Evolutionary conservation across 2,329 filamentous ascomycete genomes (phyloP).

Genomic region (Zymoseptoria crescenta): DNA sequence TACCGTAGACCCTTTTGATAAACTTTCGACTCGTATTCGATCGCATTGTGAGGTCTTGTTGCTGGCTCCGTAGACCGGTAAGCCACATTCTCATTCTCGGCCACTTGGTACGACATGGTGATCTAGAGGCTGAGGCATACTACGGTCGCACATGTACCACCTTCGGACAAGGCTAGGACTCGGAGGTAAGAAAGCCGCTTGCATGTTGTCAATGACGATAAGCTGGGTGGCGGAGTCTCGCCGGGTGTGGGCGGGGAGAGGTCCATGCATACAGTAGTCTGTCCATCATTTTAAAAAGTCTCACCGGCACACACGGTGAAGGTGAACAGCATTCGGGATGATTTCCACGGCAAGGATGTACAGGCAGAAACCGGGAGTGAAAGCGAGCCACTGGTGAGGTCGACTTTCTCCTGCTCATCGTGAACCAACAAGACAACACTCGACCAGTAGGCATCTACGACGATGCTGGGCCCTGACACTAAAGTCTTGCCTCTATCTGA

Average conservation of each 20-base stretch:
- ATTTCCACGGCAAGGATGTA: neutral
- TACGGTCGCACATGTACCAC: neutral
- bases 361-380: too few relatives aligned
- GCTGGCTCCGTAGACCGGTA: slow-evolving; percentile 1
- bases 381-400: too few relatives aligned
- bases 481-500: neutral
- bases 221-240: neutral
- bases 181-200: neutral
- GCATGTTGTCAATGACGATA: neutral
- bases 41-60: slow-evolving; percentile 5
- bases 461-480: neutral
- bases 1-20: slow-evolving; percentile 29
- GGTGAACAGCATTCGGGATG: neutral
- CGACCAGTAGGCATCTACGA: neutral
- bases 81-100: neutral
- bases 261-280: neutral
- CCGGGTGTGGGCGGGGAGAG: neutral
- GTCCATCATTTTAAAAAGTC: neutral
- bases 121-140: neutral
- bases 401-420: neutral
- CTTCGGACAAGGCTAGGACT: neutral
- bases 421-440: neutral
- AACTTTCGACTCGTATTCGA: slow-evolving; percentile 26
- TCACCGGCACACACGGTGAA: neutral
- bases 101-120: slow-evolving; percentile 3